Percentiles rank a stretch among this genome's conserved stretches.
Conservation (phyloP, 2,329 filamentous ascomycete genomes). For the Cryphonectria radicalis region DNA sequence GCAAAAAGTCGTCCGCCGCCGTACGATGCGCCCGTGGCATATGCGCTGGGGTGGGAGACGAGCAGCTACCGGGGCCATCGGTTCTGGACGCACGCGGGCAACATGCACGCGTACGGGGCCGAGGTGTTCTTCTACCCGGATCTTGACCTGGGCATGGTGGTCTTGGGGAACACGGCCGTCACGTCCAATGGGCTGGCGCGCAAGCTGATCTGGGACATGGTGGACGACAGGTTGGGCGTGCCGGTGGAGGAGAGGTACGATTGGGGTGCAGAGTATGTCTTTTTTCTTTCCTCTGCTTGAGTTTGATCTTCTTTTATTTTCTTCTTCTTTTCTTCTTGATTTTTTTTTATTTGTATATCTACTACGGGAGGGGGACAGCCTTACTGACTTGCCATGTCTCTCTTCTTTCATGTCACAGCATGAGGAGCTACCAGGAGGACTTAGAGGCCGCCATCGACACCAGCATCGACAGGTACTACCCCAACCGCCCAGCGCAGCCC, state of each 20-base stretch:
- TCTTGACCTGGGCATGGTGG: conserved; percentile 46
- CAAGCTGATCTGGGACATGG: conserved; percentile 43
- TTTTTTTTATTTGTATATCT: background rate
- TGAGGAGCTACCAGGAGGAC: conserved; percentile 27
- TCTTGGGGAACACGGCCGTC: conserved; percentile 49
- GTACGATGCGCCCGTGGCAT: conserved; percentile 42
- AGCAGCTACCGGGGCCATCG: conserved; percentile 48
- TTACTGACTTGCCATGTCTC: conserved; percentile 22
- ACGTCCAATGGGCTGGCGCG: conserved; percentile 43
- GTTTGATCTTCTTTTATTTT: background rate
- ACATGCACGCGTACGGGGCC: conserved; percentile 49
- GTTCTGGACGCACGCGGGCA: conserved; percentile 48
- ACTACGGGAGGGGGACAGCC: background rate
- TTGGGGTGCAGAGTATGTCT: conserved; percentile 41
- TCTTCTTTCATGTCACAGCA: conserved; percentile 31
- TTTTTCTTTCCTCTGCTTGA: conserved; percentile 28
- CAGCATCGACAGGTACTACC: conserved; percentile 43
- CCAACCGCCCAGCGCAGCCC: conserved; percentile 41
- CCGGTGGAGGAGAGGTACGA: conserved; percentile 41
- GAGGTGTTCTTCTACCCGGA: conserved; percentile 50
- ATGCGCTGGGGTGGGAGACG: conserved; percentile 46
- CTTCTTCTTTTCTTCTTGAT: no score
- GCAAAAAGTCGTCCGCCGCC: conserved; percentile 2
- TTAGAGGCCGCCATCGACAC: conserved; percentile 36
- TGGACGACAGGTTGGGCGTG: conserved; percentile 46